Evolutionary conservation across 2,329 filamentous ascomycete species (phyloP).

Genomic region (Stagonosporopsis cucurbitacearum): DNA sequence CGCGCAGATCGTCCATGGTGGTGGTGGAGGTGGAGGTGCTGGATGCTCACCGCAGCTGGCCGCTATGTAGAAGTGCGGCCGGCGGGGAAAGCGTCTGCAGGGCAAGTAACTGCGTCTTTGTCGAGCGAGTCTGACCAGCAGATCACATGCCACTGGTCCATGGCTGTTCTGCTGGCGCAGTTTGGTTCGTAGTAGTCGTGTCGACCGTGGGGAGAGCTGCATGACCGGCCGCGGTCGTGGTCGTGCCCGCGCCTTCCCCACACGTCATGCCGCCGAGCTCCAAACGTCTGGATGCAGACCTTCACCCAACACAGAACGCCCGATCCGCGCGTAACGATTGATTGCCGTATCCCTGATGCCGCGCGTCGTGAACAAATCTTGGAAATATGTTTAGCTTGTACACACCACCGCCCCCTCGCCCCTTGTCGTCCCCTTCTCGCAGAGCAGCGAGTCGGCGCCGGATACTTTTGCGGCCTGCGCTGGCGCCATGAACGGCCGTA

Average conservation of each 20-base stretch:
- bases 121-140: constrained; percentile 28
- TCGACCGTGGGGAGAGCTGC: constrained; percentile 8
- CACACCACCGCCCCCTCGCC: not conserved
- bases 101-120: not conserved
- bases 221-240: constrained; percentile 6
- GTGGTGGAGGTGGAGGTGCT: constrained; percentile 38
- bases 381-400: constrained; percentile 32
- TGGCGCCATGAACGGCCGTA: constrained; percentile 29
- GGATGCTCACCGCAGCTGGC: constrained; percentile 4
- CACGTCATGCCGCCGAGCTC: constrained; percentile 11
- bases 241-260: constrained; percentile 10
- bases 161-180: constrained; percentile 27
- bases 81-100: not conserved
- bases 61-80: not conserved
- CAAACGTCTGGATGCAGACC: not conserved
- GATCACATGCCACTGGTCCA: constrained; percentile 29
- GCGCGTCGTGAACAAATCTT: constrained; percentile 6
- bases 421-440: constrained; percentile 18
- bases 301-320: constrained; percentile 7
- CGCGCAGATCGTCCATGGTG: constrained; percentile 70
- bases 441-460: constrained; percentile 24
- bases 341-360: constrained; percentile 9
- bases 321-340: constrained; percentile 1
- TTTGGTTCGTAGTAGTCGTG: not conserved
- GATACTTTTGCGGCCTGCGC: constrained; percentile 26